A percentile compares a stretch with the other conserved stretches of the same genome.
Evolutionary conservation across 2,329 filamentous ascomycete genomes (phyloP).

Genomic region (Fusarium mexicanum): DNA sequence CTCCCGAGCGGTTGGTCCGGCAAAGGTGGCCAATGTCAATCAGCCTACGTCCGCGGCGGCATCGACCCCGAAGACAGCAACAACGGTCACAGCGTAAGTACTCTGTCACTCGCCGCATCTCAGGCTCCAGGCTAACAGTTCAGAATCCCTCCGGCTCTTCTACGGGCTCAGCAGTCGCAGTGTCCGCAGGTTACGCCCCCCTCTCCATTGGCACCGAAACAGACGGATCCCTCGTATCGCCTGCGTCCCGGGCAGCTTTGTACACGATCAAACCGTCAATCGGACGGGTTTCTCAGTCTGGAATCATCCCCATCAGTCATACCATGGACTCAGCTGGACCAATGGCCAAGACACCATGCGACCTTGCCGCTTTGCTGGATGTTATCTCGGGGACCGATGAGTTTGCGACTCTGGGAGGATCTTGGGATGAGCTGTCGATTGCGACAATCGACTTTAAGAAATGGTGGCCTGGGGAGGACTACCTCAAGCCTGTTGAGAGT

Average conservation of each 20-base stretch:
- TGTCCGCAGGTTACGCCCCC: constrained; percentile 45
- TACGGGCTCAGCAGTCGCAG: constrained; percentile 47
- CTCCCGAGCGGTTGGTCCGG: background rate
- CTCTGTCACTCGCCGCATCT: background rate
- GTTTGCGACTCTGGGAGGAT: background rate
- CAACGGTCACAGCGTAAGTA: background rate
- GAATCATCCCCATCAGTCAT: background rate
- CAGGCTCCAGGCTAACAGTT: background rate
- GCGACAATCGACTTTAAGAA: background rate
- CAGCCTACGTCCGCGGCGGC: constrained; percentile 38
- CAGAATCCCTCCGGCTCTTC: constrained; percentile 48
- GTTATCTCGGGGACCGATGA: background rate
- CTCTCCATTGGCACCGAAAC: constrained; percentile 49
- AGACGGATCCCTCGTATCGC: constrained; percentile 43
- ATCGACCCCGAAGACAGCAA: constrained; percentile 20
- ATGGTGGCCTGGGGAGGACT: background rate
- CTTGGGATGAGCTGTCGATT: background rate
- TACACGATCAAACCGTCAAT: constrained; percentile 43
- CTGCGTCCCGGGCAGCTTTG: constrained; percentile 32
- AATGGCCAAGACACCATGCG: background rate
- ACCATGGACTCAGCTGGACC: background rate
- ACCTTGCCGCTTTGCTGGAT: background rate
- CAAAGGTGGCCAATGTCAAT: constrained; percentile 6
- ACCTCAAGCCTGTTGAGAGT: background rate
- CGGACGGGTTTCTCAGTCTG: background rate